These are phyloP conservation scores for Talaromyces rugulosus DNA, from an alignment of 2,329 filamentous ascomycete species.

Conservation along the genomic window DNA sequence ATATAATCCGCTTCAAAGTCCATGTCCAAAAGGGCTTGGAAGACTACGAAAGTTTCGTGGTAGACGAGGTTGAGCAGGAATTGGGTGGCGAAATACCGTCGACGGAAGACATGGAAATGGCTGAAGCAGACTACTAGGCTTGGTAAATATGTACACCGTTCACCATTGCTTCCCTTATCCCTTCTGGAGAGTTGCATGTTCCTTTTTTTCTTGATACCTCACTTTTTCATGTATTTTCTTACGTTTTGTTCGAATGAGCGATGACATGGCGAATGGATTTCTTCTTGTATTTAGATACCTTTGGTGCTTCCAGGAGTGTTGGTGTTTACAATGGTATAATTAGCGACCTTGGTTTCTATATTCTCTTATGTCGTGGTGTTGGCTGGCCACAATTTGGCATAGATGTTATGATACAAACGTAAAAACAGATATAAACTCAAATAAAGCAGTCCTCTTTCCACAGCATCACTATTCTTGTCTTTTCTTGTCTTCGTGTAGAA, in stretches of 20 bases:
- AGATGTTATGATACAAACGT: neutral
- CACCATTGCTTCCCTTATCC: neutral
- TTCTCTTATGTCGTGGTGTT: neutral
- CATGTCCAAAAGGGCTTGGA: slow-evolving; percentile 90
- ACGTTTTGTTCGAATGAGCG: slow-evolving; percentile 9
- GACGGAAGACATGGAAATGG: slow-evolving; percentile 25
- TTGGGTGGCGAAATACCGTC: slow-evolving; percentile 59
- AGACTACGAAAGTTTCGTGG: slow-evolving; percentile 90
- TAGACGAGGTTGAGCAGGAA: slow-evolving; percentile 86
- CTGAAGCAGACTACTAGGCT: slow-evolving; percentile 4
- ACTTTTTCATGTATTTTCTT: slow-evolving; percentile 10
- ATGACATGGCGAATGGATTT: slow-evolving; percentile 11
- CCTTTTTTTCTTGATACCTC: slow-evolving; percentile 4
- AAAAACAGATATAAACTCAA: neutral
- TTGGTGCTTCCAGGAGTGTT: neutral
- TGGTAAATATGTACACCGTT: neutral
- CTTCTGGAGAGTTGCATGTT: neutral
- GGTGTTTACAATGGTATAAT: neutral
- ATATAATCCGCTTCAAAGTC: slow-evolving; percentile 98
- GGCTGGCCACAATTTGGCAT: neutral
- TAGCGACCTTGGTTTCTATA: neutral
- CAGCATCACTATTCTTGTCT: neutral
- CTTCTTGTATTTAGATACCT: slow-evolving; percentile 3
- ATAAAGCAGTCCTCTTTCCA: neutral
- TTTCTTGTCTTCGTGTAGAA: neutral